Base-by-base conservation (phyloP, 163 green algal species). In the Volvox carteri region DNA sequence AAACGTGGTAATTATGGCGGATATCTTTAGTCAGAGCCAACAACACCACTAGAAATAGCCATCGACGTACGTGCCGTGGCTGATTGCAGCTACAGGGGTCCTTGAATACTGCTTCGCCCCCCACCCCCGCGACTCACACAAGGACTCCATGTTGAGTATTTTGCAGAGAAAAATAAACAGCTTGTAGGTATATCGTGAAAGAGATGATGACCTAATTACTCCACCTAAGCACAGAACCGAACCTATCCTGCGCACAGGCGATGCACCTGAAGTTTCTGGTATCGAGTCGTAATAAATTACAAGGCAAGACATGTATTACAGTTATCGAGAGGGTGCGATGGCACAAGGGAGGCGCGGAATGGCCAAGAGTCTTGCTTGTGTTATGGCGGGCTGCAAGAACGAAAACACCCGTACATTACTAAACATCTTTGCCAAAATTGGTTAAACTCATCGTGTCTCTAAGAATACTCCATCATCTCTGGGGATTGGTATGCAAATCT, bases 391-490 rank as follows among this genome's bases (percentile, higher is more conserved):
- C 60, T 37, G n/a, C n/a, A 72, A 72, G 54, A 65, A 65, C 54
- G 54, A 65, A 65, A 65, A 19, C 25, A 39, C n/a, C 28, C 60
- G 67, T 76, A 76, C 67, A 76, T 76, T 76, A 76, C 33, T 76
- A 46, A 76, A 30, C 30, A 37, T n/a, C n/a, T n/a, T n/a, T n/a
- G n/a, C n/a, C n/a, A n/a, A n/a, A n/a, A n/a, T n/a, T n/a, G n/a
- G n/a, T n/a, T n/a, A n/a, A n/a, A n/a, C n/a, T n/a, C n/a, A n/a
- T n/a, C n/a, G n/a, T n/a, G n/a, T n/a, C n/a, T n/a, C n/a, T n/a
- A n/a, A n/a, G n/a, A n/a, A n/a, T n/a, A n/a, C n/a, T n/a, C n/a
- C n/a, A n/a, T n/a, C n/a, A n/a, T n/a, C n/a, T n/a, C n/a, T n/a
- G n/a, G n/a, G n/a, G n/a, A n/a, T n/a, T n/a, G n/a, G n/a, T n/a